Evolutionary conservation across 129 eudicot genomes (phyloP), one percentile per base, ranked within the genome.

Genomic region (Erigeron canadensis): DNA sequence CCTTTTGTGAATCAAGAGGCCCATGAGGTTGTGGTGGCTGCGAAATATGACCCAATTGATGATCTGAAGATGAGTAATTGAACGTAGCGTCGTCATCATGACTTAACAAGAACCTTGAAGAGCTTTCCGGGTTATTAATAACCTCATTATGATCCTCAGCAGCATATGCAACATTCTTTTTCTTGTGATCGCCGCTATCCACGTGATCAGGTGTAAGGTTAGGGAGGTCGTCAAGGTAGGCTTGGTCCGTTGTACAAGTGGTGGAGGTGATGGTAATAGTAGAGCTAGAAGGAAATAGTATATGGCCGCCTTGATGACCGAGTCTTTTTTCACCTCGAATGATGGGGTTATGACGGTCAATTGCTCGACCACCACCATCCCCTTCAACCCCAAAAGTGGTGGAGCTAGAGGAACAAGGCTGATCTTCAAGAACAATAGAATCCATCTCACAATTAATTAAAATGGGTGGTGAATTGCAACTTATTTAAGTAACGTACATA

Each of bases 331-430:
- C 80, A 75, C 90, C 97, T 40, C 83, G 75, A 38, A 95, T 90
- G 45, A 95, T 88, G 72, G 97, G 99, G 73, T 95, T 95, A 81
- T 87, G 78, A 4, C 99, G 90, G 85, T 95, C 99, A 38, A 95
- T 87, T 68, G 99, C 91, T 39, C 90, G 93, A 63, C 95, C 79
- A 41, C 82, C 73, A 43, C 71, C 62, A 10, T 81, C 75, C 23
- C 73, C 66, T 21, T 78, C 66, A 41, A 73, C 70, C 12, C 40
- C 53, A 16, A 68, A 8, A 5, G 67, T 18, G 69, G 80, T 22
- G 75, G 66, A 58, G 74, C 22, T 61, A 83, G 86, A 75, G 53
- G 87, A 79, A 43, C 83, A 66, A 21, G 67, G 71, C 57, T 74
- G n/a, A n/a, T n/a, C 48, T 71, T 78, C 73, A 65, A 78, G 73